A percentile compares a stretch with the other conserved stretches of the same genome.
phyloP scores from a whole-genome alignment of 2,329 filamentous ascomycete species.

The Blastomyces parvus region DNA sequence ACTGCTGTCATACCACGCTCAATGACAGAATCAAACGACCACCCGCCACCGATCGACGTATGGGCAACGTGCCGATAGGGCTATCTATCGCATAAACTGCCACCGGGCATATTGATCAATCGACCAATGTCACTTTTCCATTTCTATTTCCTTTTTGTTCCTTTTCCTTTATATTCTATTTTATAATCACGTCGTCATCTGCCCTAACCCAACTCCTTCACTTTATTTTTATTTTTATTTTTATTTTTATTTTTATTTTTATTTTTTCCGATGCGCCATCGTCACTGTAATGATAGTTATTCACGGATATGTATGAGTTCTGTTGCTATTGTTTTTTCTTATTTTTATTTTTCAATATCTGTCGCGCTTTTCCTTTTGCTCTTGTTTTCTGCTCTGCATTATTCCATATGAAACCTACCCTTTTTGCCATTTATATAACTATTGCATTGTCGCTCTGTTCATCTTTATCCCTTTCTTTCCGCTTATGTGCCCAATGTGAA shows the following conservation, averaged over 20 bases:
- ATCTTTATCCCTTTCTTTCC: not conserved
- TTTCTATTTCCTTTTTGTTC: not conserved
- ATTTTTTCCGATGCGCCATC: not conserved
- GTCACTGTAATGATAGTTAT: not conserved
- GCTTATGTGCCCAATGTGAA: not conserved
- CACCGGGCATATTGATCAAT: not conserved
- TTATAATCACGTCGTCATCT: not conserved
- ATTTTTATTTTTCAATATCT: not conserved
- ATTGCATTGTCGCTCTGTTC: not conserved
- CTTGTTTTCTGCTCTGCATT: not conserved
- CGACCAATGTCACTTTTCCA: not conserved
- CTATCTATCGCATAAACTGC: not conserved
- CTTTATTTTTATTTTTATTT: no score
- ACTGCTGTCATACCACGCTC: not conserved
- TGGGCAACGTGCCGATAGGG: not conserved
- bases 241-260: not conserved
- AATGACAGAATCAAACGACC: not conserved
- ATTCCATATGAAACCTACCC: no score
- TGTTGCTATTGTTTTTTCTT: not conserved
- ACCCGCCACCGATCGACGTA: not conserved
- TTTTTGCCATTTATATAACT: not conserved
- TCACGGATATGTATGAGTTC: not conserved
- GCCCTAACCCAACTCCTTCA: not conserved
- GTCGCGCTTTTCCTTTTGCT: not conserved
- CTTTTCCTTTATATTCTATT: not conserved